These are phyloP conservation scores for Thalassiosira hispida DNA, from an alignment of 352 stramenopile genomes.

Conservation along the genomic window DNA sequence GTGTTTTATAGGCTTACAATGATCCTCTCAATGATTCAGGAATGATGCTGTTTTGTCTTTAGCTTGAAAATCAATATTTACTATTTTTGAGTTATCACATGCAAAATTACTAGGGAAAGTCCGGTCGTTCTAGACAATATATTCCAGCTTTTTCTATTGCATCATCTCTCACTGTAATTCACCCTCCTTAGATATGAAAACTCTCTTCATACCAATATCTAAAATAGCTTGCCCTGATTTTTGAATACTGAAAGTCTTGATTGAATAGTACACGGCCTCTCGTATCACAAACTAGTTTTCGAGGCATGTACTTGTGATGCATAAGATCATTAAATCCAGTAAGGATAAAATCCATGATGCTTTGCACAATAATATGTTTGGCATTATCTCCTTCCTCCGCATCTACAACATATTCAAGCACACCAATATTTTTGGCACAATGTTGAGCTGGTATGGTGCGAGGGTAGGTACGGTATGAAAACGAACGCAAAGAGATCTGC, in stretches of 20 bases:
- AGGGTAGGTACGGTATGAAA: too few species aligned
- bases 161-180: not conserved
- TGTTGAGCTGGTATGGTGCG: too few species aligned
- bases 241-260: conserved; percentile 1
- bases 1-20: not conserved
- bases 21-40: not conserved
- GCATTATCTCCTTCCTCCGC: too few species aligned
- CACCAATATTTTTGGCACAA: too few species aligned
- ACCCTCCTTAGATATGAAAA: not conserved
- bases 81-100: conserved; percentile 2
- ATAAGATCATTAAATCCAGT: conserved; percentile 4
- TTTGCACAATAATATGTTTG: not conserved
- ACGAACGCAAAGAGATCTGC: too few species aligned
- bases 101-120: not conserved
- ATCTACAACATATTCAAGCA: too few species aligned
- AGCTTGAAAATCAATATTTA: conserved; percentile 4
- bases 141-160: not conserved
- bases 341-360: conserved; percentile 1
- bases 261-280: not conserved
- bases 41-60: not conserved
- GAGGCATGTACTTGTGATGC: not conserved
- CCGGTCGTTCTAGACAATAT: not conserved
- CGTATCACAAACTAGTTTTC: not conserved
- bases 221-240: not conserved
- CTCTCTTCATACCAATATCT: conserved; percentile 3